These are phyloP conservation scores for Neofusicoccum sp. DNA, from an alignment of 2,329 filamentous ascomycete genomes.

Conservation along the genomic window DNA sequence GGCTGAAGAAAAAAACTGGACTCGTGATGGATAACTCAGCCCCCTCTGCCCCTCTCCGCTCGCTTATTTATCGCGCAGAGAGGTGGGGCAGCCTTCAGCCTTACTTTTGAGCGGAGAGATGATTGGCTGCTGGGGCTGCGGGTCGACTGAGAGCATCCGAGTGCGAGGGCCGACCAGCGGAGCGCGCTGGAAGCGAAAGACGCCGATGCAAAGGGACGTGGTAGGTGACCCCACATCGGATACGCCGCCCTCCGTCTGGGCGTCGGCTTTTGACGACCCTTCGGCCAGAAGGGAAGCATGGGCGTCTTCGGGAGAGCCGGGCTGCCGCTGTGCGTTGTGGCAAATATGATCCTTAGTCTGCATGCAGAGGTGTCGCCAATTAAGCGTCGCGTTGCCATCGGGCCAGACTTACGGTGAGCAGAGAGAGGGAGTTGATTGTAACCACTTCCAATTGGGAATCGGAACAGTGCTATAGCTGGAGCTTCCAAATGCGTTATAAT, in stretches of 20 bases:
- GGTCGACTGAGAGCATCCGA: not conserved
- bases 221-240: conserved; percentile 5
- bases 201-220: not conserved
- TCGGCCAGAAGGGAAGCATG: not conserved
- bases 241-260: not conserved
- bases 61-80: not conserved
- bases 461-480: too few relatives aligned
- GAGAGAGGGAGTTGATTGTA: too few relatives aligned
- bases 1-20: not conserved
- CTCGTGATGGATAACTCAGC: too few relatives aligned
- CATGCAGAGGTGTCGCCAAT: too few relatives aligned
- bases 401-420: too few relatives aligned
- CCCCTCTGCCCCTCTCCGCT: not conserved
- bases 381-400: too few relatives aligned
- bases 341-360: too few relatives aligned
- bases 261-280: not conserved
- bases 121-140: not conserved
- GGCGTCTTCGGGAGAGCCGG: not conserved
- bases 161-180: not conserved
- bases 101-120: not conserved
- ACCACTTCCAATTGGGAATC: too few relatives aligned
- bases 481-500: too few relatives aligned
- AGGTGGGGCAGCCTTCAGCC: not conserved
- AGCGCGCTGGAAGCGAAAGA: not conserved
- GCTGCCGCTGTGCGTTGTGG: too few relatives aligned